Conservation (phyloP, 345 rosid species). For the Isatis tinctoria region DNA sequence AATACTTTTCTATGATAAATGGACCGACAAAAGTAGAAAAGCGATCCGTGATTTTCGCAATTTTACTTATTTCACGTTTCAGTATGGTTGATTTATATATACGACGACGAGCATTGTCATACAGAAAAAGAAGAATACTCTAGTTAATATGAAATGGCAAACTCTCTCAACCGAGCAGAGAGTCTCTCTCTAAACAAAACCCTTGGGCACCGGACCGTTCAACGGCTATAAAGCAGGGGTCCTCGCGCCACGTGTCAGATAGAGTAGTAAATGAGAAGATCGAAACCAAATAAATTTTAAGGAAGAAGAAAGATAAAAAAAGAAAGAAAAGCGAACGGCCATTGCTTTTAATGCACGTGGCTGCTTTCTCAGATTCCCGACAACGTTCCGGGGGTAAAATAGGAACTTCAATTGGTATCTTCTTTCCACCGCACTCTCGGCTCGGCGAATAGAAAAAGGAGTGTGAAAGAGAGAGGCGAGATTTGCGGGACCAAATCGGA, state of each 20-base stretch:
- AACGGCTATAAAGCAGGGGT: constrained; percentile 26
- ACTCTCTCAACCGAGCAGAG: background rate
- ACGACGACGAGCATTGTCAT: background rate
- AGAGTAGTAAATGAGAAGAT: constrained; percentile 14
- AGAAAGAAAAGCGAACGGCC: constrained; percentile 2
- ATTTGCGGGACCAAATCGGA: constrained; percentile 29
- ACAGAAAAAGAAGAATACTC: background rate
- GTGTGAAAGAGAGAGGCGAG: constrained; percentile 23
- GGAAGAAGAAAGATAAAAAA: too few relatives aligned
- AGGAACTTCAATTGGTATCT: constrained; percentile 2
- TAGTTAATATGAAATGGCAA: background rate
- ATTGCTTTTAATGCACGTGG: constrained; percentile 38
- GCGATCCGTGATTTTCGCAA: constrained; percentile 21
- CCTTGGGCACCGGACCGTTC: background rate
- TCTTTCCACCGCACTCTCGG: constrained; percentile 15
- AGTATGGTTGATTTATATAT: too few relatives aligned
- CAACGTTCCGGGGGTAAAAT: constrained; percentile 30
- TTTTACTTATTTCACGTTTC: constrained; percentile 15
- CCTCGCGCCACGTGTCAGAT: constrained; percentile 9
- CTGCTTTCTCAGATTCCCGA: constrained; percentile 12
- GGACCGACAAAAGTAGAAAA: constrained; percentile 24
- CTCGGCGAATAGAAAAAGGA: constrained; percentile 3
- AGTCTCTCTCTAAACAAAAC: background rate
- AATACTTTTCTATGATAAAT: background rate
- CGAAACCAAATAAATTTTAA: too few relatives aligned